Evolutionary conservation across 371 early-diverging fungal genomes (phyloP), one percentile per base, ranked within the genome.

Genomic region (Zychaea mexicana): DNA sequence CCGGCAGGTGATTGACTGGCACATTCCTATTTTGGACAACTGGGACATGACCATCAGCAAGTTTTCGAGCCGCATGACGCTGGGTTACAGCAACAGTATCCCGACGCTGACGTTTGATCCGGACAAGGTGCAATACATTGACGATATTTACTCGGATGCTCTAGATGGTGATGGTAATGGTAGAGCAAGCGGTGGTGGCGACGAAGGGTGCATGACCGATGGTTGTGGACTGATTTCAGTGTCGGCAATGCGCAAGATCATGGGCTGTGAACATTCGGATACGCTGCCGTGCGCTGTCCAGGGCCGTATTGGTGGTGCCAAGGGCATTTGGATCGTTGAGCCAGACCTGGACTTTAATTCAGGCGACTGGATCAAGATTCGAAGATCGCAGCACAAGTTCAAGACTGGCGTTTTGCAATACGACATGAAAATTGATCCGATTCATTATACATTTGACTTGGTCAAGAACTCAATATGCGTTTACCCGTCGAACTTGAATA

Each of bases 251-350:
- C 69, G 70, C 27, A 55, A 67, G 46, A 68, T 83, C 12, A 74
- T 81, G 68, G 71, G 73, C 2, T 66, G 68, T 28, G 69, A 79
- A 39, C 66, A 65, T 15, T 53, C 60, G 5, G 73, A 77, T 26
- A 69, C 71, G 46, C 54, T 81, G 2, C 83, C 83, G 2, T 77
- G 77, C 57, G 81, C 79, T 22, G 67, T 83, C 9, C 83, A 83
- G 55, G 83, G 79, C 0, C 77, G 83, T 61, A 83, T 83, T 60
- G 83, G 76, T 12, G 81, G 81, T 27, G 76, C 83, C 4, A 83
- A 83, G 52, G 83, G 83, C 5, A 57, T 83, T 13, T 83, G 83
- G 83, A 70, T 77, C 9, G 60, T 83, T 0, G 57, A 72, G 8
- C 81, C 77, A 7, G 62, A 67, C 24, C 15, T 76, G 4, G 77